Conservation (phyloP, 208 protist species). For the Trypanosoma caninum region DNA sequence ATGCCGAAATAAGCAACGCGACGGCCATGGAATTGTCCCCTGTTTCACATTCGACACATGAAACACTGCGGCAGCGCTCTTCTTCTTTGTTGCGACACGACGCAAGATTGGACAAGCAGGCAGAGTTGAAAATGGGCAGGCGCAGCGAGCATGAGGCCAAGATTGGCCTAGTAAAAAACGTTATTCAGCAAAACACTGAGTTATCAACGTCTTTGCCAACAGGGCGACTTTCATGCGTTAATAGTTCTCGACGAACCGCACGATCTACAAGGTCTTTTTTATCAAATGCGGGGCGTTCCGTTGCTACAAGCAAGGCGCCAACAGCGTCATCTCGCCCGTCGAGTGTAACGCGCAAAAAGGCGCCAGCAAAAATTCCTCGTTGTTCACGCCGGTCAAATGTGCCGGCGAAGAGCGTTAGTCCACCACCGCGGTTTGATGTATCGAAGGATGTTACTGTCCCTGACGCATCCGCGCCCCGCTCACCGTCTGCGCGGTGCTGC, state of each 20-base stretch:
- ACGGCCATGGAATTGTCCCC: not conserved
- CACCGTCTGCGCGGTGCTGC: not conserved
- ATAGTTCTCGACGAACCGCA: no score
- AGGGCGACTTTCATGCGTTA: no score
- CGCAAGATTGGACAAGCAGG: not conserved
- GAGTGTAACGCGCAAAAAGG: not conserved
- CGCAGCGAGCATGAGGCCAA: no score
- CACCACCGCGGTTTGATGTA: no score
- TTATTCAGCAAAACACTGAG: no score
- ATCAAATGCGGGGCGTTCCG: not conserved
- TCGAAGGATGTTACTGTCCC: no score
- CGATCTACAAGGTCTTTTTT: not conserved
- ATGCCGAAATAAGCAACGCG: not conserved
- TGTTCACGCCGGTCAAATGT: not conserved
- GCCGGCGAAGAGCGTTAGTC: not conserved
- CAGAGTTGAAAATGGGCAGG: not conserved
- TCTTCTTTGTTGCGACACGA: not conserved
- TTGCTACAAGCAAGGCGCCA: not conserved
- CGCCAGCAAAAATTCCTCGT: not conserved
- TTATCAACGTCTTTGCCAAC: no score
- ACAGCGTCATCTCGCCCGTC: not conserved
- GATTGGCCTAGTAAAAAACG: no score
- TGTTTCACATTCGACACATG: not conserved
- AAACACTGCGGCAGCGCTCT: not conserved
- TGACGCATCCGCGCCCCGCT: conserved; percentile 3